A percentile compares a stretch with the other conserved stretches of the same genome.
These are phyloP conservation scores for Cystofilobasidium capitatum DNA, from an alignment of 768 basidiomycete genomes.

Conservation along the genomic window DNA sequence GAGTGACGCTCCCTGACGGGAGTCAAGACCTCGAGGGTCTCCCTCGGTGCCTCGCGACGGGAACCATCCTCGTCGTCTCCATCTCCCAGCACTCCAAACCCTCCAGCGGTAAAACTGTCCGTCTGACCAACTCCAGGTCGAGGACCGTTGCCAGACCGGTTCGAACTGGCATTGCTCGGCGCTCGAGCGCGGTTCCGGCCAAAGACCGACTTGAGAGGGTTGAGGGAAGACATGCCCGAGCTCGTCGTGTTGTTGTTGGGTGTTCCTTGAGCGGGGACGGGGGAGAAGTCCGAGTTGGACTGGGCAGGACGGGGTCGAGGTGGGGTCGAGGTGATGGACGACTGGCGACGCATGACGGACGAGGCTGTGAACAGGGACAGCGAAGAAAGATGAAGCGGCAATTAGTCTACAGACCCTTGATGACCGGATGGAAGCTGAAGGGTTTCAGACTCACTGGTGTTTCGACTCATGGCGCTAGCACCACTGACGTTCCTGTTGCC, in stretches of 20 bases:
- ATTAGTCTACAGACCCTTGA: no score
- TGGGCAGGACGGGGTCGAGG: not conserved
- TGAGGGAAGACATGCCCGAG: conserved; percentile 12
- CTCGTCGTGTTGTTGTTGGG: not conserved
- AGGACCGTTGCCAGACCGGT: not conserved
- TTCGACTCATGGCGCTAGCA: conserved; percentile 15
- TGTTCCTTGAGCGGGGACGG: not conserved
- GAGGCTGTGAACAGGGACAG: not conserved
- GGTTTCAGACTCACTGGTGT: conserved; percentile 6
- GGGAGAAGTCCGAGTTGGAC: conserved; percentile 15
- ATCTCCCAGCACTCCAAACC: conserved; percentile 20
- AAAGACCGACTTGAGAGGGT: conserved; percentile 27
- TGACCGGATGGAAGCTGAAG: no score
- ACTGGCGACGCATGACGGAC: conserved; percentile 16
- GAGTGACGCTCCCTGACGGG: not conserved
- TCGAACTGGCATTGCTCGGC: conserved; percentile 8
- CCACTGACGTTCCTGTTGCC: conserved; percentile 18
- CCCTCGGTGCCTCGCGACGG: not conserved
- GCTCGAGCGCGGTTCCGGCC: conserved; percentile 26
- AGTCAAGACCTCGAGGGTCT: conserved; percentile 4
- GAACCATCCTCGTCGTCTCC: conserved; percentile 11
- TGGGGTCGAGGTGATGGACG: conserved; percentile 9
- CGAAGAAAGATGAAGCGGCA: not conserved
- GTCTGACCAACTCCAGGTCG: not conserved
- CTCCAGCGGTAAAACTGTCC: conserved; percentile 2